Evolutionary conservation across 2,329 filamentous ascomycete genomes (phyloP), one percentile per base, ranked within the genome.

Genomic region (Trichoderma atrobrunneum): DNA sequence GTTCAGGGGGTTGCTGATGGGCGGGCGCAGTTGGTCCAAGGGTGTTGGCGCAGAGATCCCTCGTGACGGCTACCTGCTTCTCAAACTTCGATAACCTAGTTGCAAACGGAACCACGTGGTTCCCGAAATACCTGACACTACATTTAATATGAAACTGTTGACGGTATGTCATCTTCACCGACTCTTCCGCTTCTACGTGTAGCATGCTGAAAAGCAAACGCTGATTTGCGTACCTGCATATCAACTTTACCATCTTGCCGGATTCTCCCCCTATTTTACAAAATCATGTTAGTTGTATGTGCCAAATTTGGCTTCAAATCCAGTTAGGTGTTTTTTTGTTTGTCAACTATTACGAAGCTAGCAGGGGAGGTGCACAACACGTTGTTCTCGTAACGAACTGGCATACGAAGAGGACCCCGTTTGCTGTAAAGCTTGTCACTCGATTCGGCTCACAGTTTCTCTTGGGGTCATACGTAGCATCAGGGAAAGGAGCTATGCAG

Each of bases 51-150:
- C 21, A 24, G 18, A 32, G 12, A 7, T 59, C 12, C 65, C 14
- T 59, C 54, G 34, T n/a, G 28, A 69, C 66, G 66, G 66, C 54
- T 69, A 57, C 56, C 66, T 61, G 39, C 57, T 28, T 61, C 36
- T 54, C n/a, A 21, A 16, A 24, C 10, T 48, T 62, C 16, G 34
- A 60, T 32, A 0, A 14, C 3, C n/a, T 36, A 28, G 28, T 24
- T 39, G 30, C 30, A 70, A 28, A 61, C 39, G 16, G 30, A 43
- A 61, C 21, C 4, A 24, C 10, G 39, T 36, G 14, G 30, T 18
- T 62, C 11, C 32, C 28, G 39, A 28, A 21, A 61, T 48, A 11
- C 16, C 28, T 54, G 3, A 16, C 21, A 51, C 57, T n/a, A 39
- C 43, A 70, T 62, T 21, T 51, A 8, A 62, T 24, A 60, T 62